These are phyloP conservation scores for Fusarium setosum DNA, from an alignment of 2,329 filamentous ascomycete species.

Conservation along the genomic window DNA sequence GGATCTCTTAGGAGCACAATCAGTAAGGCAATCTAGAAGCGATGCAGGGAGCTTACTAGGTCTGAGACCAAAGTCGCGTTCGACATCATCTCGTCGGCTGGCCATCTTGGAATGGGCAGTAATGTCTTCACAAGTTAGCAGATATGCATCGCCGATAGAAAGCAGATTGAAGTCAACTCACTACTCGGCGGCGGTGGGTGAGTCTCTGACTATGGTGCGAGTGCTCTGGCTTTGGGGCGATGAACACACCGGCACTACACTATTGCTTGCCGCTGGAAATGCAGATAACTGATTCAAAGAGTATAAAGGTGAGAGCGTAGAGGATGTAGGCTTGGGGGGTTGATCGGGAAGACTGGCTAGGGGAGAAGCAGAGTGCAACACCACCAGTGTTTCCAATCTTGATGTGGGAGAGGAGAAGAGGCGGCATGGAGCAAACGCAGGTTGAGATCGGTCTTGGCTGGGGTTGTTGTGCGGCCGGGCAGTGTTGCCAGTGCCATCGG, in stretches of 20 bases:
- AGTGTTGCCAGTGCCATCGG: neutral
- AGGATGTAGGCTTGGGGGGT: neutral
- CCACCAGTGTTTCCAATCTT: neutral
- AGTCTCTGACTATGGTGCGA: neutral
- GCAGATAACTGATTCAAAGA: neutral
- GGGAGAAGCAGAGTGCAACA: neutral
- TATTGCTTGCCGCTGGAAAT: neutral
- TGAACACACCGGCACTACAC: neutral
- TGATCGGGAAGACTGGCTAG: neutral
- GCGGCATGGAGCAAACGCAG: neutral
- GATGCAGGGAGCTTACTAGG: conserved; percentile 2
- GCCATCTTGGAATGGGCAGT: neutral
- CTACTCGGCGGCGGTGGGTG: neutral
- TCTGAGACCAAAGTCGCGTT: conserved; percentile 24
- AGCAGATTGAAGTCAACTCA: neutral
- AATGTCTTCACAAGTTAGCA: neutral
- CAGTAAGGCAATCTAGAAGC: neutral
- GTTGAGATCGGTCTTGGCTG: neutral
- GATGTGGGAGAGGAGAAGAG: neutral
- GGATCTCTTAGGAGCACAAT: neutral
- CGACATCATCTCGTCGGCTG: conserved; percentile 7
- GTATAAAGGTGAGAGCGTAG: neutral
- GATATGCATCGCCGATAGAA: neutral
- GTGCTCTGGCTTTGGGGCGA: neutral
- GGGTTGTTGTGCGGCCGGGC: neutral